These are phyloP conservation scores for Mycosphaerella arachidis DNA, from an alignment of 2,329 filamentous ascomycete genomes.

Conservation along the genomic window DNA sequence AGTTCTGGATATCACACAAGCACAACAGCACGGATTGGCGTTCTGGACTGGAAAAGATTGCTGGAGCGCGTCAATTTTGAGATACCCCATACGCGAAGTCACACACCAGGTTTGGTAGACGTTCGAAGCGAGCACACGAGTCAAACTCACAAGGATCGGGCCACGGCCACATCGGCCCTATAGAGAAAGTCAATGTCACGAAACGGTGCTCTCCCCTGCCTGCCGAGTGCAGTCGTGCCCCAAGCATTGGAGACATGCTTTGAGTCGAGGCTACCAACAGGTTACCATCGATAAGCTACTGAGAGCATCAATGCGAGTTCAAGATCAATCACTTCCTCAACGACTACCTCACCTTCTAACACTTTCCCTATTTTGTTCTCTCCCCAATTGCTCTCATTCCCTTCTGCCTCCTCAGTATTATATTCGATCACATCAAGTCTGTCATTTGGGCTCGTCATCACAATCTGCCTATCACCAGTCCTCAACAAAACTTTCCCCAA, in stretches of 20 bases:
- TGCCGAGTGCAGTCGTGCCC: too few relatives aligned
- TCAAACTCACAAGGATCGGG: too few relatives aligned
- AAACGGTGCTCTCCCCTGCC: too few relatives aligned
- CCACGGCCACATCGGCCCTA: too few relatives aligned
- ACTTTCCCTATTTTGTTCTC: constrained; percentile 33
- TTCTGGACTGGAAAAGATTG: neutral
- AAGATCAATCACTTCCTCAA: neutral
- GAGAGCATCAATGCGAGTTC: neutral
- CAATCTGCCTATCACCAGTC: constrained; percentile 31
- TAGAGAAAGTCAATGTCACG: too few relatives aligned
- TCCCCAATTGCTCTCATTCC: constrained; percentile 30
- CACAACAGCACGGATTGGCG: neutral
- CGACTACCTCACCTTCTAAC: constrained; percentile 32
- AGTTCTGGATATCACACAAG: neutral
- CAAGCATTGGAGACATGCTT: too few relatives aligned
- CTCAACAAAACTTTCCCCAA: constrained; percentile 27
- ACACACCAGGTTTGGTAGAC: neutral
- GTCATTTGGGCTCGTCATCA: constrained; percentile 36
- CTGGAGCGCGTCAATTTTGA: neutral
- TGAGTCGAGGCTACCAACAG: too few relatives aligned
- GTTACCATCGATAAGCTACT: too few relatives aligned
- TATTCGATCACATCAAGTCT: constrained; percentile 36
- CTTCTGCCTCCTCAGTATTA: constrained; percentile 29
- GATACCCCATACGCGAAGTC: neutral
- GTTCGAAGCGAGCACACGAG: too few relatives aligned